Percentiles rank a stretch among this genome's conserved stretches.
phyloP scores from a whole-genome alignment of 2,329 filamentous ascomycete genomes.

The Onygenales sp. region DNA sequence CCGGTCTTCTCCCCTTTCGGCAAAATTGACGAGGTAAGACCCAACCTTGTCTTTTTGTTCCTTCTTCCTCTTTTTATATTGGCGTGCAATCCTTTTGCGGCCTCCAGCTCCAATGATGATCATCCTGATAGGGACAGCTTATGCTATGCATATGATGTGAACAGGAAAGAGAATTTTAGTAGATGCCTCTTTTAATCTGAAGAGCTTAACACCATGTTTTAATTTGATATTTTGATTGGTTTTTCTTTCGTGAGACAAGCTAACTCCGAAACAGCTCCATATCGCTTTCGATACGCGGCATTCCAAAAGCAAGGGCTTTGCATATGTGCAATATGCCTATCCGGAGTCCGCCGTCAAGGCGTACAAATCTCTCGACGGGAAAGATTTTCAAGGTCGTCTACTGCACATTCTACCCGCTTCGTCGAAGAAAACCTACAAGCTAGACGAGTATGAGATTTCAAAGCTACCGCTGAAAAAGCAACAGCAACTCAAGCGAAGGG shows the following conservation, averaged over 20 bases:
- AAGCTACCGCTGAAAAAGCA: slow-evolving; percentile 93
- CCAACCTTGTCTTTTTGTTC: slow-evolving; percentile 9
- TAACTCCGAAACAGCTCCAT: slow-evolving; percentile 57
- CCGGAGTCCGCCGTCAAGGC: slow-evolving; percentile 66
- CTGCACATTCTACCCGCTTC: slow-evolving; percentile 81
- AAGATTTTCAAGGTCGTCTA: slow-evolving; percentile 83
- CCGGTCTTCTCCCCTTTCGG: slow-evolving; percentile 63
- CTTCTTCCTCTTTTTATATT: not conserved
- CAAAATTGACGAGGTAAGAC: slow-evolving; percentile 74
- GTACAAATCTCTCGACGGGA: slow-evolving; percentile 69
- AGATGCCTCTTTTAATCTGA: slow-evolving; percentile 96
- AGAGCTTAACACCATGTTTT: slow-evolving; percentile 24
- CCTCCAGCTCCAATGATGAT: slow-evolving; percentile 63
- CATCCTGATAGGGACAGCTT: slow-evolving; percentile 99
- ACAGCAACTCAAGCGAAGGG: slow-evolving; percentile 76
- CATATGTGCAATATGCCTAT: slow-evolving; percentile 70
- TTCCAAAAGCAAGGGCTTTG: slow-evolving; percentile 78
- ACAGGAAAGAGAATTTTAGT: slow-evolving; percentile 98
- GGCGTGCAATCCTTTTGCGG: slow-evolving; percentile 11
- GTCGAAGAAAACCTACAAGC: slow-evolving; percentile 67
- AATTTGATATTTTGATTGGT: slow-evolving; percentile 16
- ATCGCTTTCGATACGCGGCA: slow-evolving; percentile 62
- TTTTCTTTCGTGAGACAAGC: slow-evolving; percentile 1
- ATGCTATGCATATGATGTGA: slow-evolving; percentile 91
- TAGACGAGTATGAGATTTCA: slow-evolving; percentile 83